phyloP scores from a whole-genome alignment of 1,139 yeast genomes.

The Geotrichum klebahnii region DNA sequence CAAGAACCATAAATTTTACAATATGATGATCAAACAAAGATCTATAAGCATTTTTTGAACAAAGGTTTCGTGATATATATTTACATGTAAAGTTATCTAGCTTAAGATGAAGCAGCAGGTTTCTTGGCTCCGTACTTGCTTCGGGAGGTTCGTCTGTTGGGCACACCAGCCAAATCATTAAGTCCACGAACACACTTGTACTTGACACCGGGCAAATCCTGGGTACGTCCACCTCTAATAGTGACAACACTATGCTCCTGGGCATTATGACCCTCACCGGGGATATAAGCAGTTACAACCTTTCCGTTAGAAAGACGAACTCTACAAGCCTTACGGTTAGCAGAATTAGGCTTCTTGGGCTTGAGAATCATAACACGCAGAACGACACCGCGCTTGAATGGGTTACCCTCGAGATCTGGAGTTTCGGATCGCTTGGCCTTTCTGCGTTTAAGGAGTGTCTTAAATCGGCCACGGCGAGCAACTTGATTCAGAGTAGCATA shows the following conservation, averaged over 20 bases:
- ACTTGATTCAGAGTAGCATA: slow-evolving; percentile 34
- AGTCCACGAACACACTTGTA: slow-evolving; percentile 93
- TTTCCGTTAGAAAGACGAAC: slow-evolving; percentile 89
- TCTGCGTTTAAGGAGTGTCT: slow-evolving; percentile 37
- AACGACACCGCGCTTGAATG: slow-evolving; percentile 92
- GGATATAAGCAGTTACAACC: slow-evolving; percentile 86
- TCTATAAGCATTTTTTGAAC: neutral
- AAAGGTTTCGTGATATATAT: neutral
- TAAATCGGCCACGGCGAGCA: slow-evolving; percentile 35
- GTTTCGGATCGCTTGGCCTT: slow-evolving; percentile 58
- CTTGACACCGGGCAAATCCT: slow-evolving; percentile 97
- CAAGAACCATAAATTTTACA: too few relatives aligned
- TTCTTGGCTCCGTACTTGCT: slow-evolving; percentile 92
- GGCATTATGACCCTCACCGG: slow-evolving; percentile 98
- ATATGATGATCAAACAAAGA: too few relatives aligned
- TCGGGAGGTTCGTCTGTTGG: slow-evolving; percentile 83
- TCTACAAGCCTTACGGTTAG: slow-evolving; percentile 94
- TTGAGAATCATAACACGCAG: slow-evolving; percentile 88
- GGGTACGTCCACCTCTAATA: slow-evolving; percentile 96
- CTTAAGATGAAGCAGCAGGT: slow-evolving; percentile 46
- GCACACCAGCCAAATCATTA: slow-evolving; percentile 90
- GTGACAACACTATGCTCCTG: slow-evolving; percentile 96
- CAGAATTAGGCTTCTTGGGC: slow-evolving; percentile 98
- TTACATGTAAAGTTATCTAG: neutral
- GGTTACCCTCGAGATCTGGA: slow-evolving; percentile 77